phyloP scores from a whole-genome alignment of 495 filamentous ascomycete genomes.

The Massariosphaeria phaeospora region DNA sequence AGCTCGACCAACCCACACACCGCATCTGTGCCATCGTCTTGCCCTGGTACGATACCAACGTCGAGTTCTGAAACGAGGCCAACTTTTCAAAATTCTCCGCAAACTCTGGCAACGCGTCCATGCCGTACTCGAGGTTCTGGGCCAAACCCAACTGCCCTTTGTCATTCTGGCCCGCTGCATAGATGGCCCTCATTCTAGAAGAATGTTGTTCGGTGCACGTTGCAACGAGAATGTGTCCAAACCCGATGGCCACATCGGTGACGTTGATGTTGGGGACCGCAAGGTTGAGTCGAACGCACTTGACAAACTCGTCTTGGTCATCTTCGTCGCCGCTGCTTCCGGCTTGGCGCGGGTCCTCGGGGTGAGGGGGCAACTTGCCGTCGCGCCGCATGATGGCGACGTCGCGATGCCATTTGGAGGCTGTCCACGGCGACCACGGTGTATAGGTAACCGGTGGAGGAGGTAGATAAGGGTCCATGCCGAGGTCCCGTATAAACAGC shows the following conservation, averaged over 20 bases:
- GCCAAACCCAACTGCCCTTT: constrained; percentile 17
- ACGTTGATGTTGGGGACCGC: background rate
- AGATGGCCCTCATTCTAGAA: constrained; percentile 10
- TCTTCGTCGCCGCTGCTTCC: background rate
- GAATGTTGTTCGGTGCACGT: no score
- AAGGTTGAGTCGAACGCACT: constrained; percentile 3
- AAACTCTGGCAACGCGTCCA: no score
- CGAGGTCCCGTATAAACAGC: background rate
- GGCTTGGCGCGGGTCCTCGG: background rate
- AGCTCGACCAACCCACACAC: constrained; percentile 18
- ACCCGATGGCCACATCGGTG: constrained; percentile 17
- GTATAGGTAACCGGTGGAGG: background rate
- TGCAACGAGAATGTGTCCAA: constrained; percentile 16
- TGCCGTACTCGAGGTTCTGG: no score
- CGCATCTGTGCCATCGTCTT: constrained; percentile 1
- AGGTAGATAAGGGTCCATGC: background rate
- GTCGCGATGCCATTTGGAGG: background rate
- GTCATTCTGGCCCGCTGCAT: constrained; percentile 8
- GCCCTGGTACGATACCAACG: no score
- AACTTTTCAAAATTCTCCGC: constrained; percentile 2
- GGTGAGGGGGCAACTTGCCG: background rate
- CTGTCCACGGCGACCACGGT: background rate
- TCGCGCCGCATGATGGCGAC: constrained; percentile 2
- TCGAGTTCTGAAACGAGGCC: no score
- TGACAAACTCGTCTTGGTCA: constrained; percentile 19